phyloP scores from a whole-genome alignment of 1,284 basidiomycete species.

The Golubevia pallescens region DNA sequence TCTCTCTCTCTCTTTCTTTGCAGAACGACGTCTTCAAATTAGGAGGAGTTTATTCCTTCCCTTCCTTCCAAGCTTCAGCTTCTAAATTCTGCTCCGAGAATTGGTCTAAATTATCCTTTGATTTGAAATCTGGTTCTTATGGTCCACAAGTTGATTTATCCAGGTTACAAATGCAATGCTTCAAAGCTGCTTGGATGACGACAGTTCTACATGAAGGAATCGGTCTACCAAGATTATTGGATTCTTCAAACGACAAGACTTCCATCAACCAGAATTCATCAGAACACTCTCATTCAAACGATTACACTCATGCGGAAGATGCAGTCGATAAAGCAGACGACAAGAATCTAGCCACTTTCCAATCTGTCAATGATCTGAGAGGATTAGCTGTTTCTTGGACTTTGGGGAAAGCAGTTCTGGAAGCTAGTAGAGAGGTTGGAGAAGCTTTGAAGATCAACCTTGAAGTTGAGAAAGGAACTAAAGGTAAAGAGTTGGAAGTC shows the following conservation, averaged over 20 bases:
- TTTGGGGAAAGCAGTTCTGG: conserved; percentile 56
- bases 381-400: conserved; percentile 62
- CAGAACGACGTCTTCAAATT: conserved; percentile 58
- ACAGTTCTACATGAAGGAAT: conserved; percentile 62
- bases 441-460: not conserved
- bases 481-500: not conserved
- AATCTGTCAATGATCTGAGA: conserved; percentile 60
- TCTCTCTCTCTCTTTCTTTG: conserved; percentile 13
- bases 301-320: conserved; percentile 30
- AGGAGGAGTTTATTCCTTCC: conserved; percentile 59
- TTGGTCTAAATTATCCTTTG: conserved; percentile 34
- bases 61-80: conserved; percentile 54
- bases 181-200: conserved; percentile 62
- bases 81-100: conserved; percentile 49
- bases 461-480: not conserved
- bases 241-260: conserved; percentile 7
- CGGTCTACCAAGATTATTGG: conserved; percentile 50
- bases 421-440: conserved; percentile 48
- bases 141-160: conserved; percentile 44
- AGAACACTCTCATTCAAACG: not conserved
- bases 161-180: conserved; percentile 60
- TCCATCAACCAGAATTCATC: not conserved
- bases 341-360: conserved; percentile 32
- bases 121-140: conserved; percentile 33
- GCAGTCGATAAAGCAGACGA: conserved; percentile 31